These are phyloP conservation scores for Mucor saturninus DNA, from an alignment of 371 early-diverging fungal genomes.

Conservation along the genomic window DNA sequence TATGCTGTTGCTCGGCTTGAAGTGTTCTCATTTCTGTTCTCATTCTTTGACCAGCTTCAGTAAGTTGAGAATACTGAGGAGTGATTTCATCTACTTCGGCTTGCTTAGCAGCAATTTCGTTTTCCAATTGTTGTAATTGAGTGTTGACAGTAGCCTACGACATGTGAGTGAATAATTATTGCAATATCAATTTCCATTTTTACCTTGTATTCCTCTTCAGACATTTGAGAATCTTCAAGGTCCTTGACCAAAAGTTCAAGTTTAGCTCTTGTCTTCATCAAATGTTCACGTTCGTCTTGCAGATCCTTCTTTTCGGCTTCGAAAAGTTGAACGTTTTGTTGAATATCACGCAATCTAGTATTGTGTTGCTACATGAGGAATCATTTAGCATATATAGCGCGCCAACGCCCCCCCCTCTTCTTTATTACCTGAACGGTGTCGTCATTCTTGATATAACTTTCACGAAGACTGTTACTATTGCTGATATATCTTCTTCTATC, in stretches of 20 bases:
- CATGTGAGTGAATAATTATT: constrained; percentile 6
- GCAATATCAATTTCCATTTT: not conserved
- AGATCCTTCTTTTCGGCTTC: constrained; percentile 64
- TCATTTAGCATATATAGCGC: not conserved
- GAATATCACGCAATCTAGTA: constrained; percentile 41
- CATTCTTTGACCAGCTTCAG: constrained; percentile 45
- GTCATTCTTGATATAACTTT: constrained; percentile 46
- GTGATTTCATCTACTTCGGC: constrained; percentile 52
- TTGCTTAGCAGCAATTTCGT: constrained; percentile 65
- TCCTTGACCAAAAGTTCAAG: constrained; percentile 62
- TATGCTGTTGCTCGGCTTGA: constrained; percentile 58
- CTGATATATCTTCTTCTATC: constrained; percentile 52
- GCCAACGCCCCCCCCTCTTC: no score
- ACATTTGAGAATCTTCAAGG: constrained; percentile 53
- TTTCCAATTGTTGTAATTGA: constrained; percentile 55
- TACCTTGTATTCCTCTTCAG: constrained; percentile 52
- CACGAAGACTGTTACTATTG: constrained; percentile 43
- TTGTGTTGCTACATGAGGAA: not conserved
- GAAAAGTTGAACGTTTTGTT: constrained; percentile 52
- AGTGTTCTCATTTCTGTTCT: constrained; percentile 42
- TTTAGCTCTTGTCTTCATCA: constrained; percentile 61
- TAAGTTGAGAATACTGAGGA: constrained; percentile 60
- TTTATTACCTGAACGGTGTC: constrained; percentile 36
- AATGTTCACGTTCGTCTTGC: constrained; percentile 57
- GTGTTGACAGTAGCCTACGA: constrained; percentile 29